Conservation (phyloP, 176 grass and related monocot species). For the Saccharum officinarum region DNA sequence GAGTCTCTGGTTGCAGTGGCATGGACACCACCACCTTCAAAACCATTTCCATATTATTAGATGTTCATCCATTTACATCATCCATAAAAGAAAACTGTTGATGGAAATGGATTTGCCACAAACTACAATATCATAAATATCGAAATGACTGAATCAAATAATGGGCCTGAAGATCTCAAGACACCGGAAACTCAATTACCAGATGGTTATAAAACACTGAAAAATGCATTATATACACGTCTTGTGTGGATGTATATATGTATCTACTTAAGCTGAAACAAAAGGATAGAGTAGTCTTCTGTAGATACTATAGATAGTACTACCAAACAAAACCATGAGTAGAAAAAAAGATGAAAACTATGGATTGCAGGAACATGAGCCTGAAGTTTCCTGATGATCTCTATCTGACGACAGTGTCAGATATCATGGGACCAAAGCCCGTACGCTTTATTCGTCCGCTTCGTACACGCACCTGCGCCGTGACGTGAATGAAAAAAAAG, state of each 20-base stretch:
- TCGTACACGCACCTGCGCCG: background rate
- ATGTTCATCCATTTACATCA: background rate
- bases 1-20: no score
- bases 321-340: background rate
- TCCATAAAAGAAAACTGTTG: background rate
- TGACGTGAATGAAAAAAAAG: background rate
- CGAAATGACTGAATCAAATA: background rate
- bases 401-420: background rate
- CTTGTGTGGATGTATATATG: background rate
- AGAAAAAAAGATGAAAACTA: background rate
- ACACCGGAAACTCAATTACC: background rate
- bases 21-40: no score
- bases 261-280: background rate
- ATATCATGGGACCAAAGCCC: background rate
- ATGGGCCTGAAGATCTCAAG: background rate
- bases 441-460: background rate
- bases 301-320: background rate
- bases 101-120: background rate
- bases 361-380: background rate
- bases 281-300: background rate
- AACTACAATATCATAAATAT: background rate
- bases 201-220: background rate
- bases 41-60: no score
- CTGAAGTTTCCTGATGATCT: conserved; percentile 5
- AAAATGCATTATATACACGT: no score